These are phyloP conservation scores for Byssoonygena ceratinophila DNA, from an alignment of 2,329 filamentous ascomycete species.

Conservation along the genomic window DNA sequence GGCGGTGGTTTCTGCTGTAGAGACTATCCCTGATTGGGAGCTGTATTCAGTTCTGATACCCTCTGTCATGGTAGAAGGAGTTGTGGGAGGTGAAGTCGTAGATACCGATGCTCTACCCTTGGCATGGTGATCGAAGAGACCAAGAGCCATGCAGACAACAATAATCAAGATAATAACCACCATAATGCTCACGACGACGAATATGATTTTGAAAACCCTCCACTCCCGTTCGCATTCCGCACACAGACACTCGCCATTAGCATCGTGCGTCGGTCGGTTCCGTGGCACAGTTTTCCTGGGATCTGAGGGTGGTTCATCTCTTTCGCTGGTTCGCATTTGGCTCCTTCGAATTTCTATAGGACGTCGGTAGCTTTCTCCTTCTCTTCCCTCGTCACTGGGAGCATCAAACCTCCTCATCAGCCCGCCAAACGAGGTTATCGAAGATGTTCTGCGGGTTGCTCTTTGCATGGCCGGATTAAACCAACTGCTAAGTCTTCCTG, in stretches of 20 bases:
- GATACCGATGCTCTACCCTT: not conserved
- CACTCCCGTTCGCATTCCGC: not conserved
- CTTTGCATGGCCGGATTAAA: not conserved
- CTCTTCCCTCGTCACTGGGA: not conserved
- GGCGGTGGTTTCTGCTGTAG: not conserved
- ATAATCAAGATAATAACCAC: not conserved
- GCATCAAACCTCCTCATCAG: conserved; percentile 3
- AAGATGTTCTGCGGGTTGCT: not conserved
- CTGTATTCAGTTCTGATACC: not conserved
- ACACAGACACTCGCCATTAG: not conserved
- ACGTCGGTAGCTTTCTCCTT: not conserved
- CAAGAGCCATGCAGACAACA: not conserved
- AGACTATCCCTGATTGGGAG: not conserved
- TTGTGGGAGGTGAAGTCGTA: not conserved
- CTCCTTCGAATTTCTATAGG: no score
- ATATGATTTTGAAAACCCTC: not conserved
- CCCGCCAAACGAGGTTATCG: conserved; percentile 7
- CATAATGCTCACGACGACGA: not conserved
- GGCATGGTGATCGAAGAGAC: not conserved
- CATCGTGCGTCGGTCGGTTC: not conserved
- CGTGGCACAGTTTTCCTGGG: not conserved
- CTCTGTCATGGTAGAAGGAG: not conserved
- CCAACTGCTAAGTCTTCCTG: not conserved
- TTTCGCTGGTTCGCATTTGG: not conserved
- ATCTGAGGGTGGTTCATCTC: not conserved